These are phyloP conservation scores for Candida sanyaensis DNA, from an alignment of 1,139 yeast species.

Conservation along the genomic window DNA sequence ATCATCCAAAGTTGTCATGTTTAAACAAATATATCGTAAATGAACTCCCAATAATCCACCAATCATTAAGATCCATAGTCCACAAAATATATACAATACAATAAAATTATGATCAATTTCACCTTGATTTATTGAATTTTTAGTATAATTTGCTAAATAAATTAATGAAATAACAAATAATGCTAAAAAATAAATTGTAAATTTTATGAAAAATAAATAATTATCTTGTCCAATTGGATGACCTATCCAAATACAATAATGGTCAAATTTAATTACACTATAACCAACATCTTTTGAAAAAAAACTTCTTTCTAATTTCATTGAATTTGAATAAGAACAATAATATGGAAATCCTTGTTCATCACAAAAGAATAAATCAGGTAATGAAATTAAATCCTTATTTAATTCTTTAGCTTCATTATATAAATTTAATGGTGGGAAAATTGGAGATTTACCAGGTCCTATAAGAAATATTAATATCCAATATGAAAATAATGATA, in stretches of 20 bases:
- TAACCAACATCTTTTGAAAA: slow-evolving; percentile 49
- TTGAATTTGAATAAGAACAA: slow-evolving; percentile 55
- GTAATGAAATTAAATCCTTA: slow-evolving; percentile 27
- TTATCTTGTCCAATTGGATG: slow-evolving; percentile 57
- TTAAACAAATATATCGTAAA: slow-evolving; percentile 36
- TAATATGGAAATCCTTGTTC: slow-evolving; percentile 61
- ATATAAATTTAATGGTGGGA: slow-evolving; percentile 30
- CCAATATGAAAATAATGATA: slow-evolving; percentile 35
- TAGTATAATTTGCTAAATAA: slow-evolving; percentile 30
- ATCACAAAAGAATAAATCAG: slow-evolving; percentile 59
- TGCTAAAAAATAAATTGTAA: slow-evolving; percentile 33
- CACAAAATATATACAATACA: slow-evolving; percentile 37
- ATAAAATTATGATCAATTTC: slow-evolving; percentile 49
- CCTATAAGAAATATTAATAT: slow-evolving; percentile 26
- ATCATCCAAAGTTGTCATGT: slow-evolving; percentile 50
- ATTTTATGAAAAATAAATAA: slow-evolving; percentile 54
- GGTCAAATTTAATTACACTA: slow-evolving; percentile 65
- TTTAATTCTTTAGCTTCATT: slow-evolving; percentile 6
- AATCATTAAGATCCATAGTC: slow-evolving; percentile 46
- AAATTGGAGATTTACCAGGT: slow-evolving; percentile 33
- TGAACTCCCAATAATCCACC: slow-evolving; percentile 37
- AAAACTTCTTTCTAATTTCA: slow-evolving; percentile 55
- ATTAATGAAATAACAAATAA: slow-evolving; percentile 31
- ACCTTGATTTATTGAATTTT: slow-evolving; percentile 21
- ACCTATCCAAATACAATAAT: slow-evolving; percentile 68